A percentile compares a stretch with the other conserved stretches of the same genome.
phyloP scores from a whole-genome alignment of 768 basidiomycete species.

The Lactarius trivialis region DNA sequence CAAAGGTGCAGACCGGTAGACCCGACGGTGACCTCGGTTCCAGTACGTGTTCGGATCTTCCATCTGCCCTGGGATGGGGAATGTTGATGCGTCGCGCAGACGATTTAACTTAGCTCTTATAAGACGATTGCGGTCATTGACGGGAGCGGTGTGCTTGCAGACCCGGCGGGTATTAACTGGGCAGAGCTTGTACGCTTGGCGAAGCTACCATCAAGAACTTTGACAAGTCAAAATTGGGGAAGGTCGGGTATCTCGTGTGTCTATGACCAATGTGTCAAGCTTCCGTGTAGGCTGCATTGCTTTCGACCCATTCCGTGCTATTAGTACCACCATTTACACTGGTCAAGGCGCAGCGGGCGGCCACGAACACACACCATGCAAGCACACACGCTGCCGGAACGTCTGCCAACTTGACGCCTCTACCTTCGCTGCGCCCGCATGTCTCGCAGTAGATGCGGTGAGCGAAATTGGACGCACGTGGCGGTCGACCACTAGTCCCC shows the following conservation, averaged over 20 bases:
- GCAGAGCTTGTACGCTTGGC: slow-evolving; percentile 87
- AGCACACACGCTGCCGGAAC: slow-evolving; percentile 1
- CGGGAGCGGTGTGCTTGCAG: slow-evolving; percentile 90
- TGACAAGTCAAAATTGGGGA: slow-evolving; percentile 79
- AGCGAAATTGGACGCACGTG: slow-evolving; percentile 7
- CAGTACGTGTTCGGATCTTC: no score
- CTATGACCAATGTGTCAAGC: no score
- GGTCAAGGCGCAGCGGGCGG: no score
- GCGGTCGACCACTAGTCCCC: slow-evolving; percentile 21
- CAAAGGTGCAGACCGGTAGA: no score
- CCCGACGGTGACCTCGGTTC: no score
- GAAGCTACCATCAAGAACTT: slow-evolving; percentile 75
- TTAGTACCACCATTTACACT: no score
- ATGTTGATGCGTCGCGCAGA: slow-evolving; percentile 42
- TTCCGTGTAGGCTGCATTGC: no score
- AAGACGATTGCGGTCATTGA: slow-evolving; percentile 94
- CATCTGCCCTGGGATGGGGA: no score
- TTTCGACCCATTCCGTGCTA: no score
- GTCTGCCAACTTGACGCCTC: slow-evolving; percentile 12
- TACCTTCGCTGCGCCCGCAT: not conserved
- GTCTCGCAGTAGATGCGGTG: slow-evolving; percentile 14
- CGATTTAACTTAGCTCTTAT: slow-evolving; percentile 86
- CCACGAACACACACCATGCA: no score
- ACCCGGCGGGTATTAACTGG: slow-evolving; percentile 82
- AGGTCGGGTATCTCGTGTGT: slow-evolving; percentile 88